Conservation (phyloP, 371 early-diverging fungal species). For the Mucor indicus region DNA sequence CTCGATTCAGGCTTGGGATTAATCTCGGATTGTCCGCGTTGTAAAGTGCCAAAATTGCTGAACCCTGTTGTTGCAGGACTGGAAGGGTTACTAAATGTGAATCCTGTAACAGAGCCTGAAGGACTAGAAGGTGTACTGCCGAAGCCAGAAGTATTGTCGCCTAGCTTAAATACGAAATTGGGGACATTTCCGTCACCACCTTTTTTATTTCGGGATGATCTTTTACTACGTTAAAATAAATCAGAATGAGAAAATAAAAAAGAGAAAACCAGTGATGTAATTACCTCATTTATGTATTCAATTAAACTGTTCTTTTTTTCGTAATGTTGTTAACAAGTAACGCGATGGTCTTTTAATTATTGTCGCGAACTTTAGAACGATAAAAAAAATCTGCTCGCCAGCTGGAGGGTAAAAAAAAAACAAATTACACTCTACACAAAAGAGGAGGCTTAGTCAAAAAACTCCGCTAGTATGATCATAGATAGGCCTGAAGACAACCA, state of each 20-base stretch:
- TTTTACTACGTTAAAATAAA: constrained; percentile 9
- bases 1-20: too few relatives aligned
- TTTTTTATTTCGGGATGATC: constrained; percentile 14
- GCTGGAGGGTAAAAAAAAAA: neutral
- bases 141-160: constrained; percentile 4
- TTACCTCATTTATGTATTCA: neutral
- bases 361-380: too few relatives aligned
- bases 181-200: constrained; percentile 6
- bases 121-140: neutral
- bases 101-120: neutral
- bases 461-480: too few relatives aligned
- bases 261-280: neutral
- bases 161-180: constrained; percentile 16
- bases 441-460: neutral
- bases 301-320: too few relatives aligned
- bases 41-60: neutral
- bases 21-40: neutral
- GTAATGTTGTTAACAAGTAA: too few relatives aligned
- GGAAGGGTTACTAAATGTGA: neutral
- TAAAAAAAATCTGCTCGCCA: too few relatives aligned
- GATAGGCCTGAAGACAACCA: too few relatives aligned
- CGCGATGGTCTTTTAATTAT: too few relatives aligned
- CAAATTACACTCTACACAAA: neutral
- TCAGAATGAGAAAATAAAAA: neutral
- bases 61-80: neutral